Percentiles rank a stretch among this genome's conserved stretches.
Conservation (phyloP, 73 alveolate genomes). For the Paramecium sexaurelia region DNA sequence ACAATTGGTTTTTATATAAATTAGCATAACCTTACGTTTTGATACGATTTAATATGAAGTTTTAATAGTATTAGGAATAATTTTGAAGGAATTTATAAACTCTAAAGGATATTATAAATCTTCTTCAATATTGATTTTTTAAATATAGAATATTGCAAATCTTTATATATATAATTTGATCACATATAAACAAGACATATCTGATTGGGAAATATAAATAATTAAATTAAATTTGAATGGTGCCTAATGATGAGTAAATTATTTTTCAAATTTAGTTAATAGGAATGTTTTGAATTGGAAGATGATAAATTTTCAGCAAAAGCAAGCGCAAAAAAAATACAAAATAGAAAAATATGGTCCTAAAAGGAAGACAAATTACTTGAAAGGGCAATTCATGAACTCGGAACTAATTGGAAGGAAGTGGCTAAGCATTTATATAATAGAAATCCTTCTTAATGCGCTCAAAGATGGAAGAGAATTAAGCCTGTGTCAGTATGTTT, state of each 20-base stretch:
- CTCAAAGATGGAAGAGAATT: slow-evolving; percentile 56
- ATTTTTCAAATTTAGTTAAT: neutral
- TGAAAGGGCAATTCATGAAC: slow-evolving; percentile 8
- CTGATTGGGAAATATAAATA: slow-evolving; percentile 24
- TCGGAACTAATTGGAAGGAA: slow-evolving; percentile 56
- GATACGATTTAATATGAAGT: no score
- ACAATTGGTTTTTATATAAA: no score
- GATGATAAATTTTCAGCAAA: neutral
- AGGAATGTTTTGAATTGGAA: neutral
- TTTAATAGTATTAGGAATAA: no score
- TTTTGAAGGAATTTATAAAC: no score
- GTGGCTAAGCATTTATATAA: neutral
- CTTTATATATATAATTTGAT: neutral
- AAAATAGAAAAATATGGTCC: slow-evolving; percentile 42
- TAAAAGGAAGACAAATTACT: neutral
- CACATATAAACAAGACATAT: slow-evolving; percentile 13
- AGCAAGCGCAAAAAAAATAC: neutral
- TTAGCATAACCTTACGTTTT: no score
- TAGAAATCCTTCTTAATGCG: slow-evolving; percentile 51
- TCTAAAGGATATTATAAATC: neutral
- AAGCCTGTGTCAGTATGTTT: slow-evolving; percentile 36
- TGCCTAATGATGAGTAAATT: neutral
- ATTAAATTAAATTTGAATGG: slow-evolving; percentile 12
- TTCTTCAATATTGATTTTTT: neutral
- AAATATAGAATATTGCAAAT: neutral